These are phyloP conservation scores for Colletotrichum incanum DNA, from an alignment of 2,329 filamentous ascomycete genomes.

Conservation along the genomic window DNA sequence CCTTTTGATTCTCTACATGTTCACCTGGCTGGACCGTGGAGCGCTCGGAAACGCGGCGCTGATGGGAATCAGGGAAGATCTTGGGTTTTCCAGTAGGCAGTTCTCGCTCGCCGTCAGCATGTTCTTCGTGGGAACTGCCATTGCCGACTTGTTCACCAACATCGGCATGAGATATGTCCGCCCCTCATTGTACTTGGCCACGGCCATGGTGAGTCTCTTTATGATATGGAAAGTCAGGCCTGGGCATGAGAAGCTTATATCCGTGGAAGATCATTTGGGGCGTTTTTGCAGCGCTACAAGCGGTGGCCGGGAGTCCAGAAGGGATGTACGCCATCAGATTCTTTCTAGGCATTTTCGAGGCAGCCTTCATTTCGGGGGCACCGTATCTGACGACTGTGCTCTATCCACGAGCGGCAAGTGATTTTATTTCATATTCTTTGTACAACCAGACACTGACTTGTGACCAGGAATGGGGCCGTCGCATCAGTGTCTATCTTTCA, in stretches of 20 bases:
- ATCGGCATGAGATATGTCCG: conserved; percentile 36
- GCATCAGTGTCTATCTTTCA: conserved; percentile 70
- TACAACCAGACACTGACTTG: neutral
- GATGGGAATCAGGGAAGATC: conserved; percentile 45
- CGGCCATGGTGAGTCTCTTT: conserved; percentile 24
- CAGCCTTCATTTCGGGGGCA: conserved; percentile 66
- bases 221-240: neutral
- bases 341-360: conserved; percentile 64
- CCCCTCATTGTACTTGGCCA: conserved; percentile 31
- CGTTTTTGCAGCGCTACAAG: conserved; percentile 27
- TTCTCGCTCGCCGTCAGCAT: conserved; percentile 47
- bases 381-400: conserved; percentile 67
- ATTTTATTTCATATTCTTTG: accelerated
- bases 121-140: conserved; percentile 44
- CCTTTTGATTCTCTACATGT: conserved; percentile 39
- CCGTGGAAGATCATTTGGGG: conserved; percentile 25
- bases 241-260: neutral
- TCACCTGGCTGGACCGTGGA: conserved; percentile 41
- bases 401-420: conserved; percentile 61
- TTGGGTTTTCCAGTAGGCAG: conserved; percentile 43
- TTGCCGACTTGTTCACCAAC: conserved; percentile 34
- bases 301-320: conserved; percentile 21
- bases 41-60: conserved; percentile 45
- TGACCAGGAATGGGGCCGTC: conserved; percentile 57
- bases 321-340: conserved; percentile 56